A percentile compares a stretch with the other conserved stretches of the same genome.
Evolutionary conservation across 768 basidiomycete species (phyloP).

Genomic region (Tylopilus sp.): DNA sequence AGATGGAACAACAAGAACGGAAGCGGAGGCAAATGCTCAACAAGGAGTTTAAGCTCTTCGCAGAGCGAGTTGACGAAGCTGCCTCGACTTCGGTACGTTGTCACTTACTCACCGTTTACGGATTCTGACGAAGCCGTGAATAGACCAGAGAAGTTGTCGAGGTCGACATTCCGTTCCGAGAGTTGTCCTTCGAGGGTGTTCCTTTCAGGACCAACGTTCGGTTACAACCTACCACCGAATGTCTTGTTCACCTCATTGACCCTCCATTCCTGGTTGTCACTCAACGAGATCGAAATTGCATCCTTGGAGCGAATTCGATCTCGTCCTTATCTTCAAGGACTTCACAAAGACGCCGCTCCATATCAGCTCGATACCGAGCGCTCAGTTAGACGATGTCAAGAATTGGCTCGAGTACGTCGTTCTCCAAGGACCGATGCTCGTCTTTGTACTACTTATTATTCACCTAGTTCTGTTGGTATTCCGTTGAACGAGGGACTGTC

Average conservation of each 20-base stretch:
- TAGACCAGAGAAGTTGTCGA: slow-evolving; percentile 84
- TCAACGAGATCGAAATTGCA: slow-evolving; percentile 93
- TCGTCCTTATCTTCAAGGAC: slow-evolving; percentile 94
- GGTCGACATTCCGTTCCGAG: slow-evolving; percentile 94
- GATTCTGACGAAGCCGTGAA: background rate
- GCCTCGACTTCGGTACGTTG: slow-evolving; percentile 65
- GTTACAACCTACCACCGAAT: slow-evolving; percentile 94
- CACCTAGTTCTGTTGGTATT: slow-evolving; percentile 94
- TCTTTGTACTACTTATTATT: slow-evolving; percentile 5
- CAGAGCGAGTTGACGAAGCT: slow-evolving; percentile 88
- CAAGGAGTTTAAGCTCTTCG: slow-evolving; percentile 91
- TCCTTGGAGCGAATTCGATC: slow-evolving; percentile 97
- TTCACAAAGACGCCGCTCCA: slow-evolving; percentile 90
- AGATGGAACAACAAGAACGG: slow-evolving; percentile 96
- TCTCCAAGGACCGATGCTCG: background rate
- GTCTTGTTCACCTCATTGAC: slow-evolving; percentile 92
- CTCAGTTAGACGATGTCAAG: slow-evolving; percentile 94
- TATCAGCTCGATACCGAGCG: slow-evolving; percentile 91
- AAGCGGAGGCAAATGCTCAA: slow-evolving; percentile 86
- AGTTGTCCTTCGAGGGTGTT: slow-evolving; percentile 95
- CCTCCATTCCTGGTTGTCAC: slow-evolving; percentile 96
- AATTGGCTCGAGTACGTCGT: slow-evolving; percentile 93
- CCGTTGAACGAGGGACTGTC: slow-evolving; percentile 91
- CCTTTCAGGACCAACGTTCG: slow-evolving; percentile 94
- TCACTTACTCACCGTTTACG: background rate